Base-by-base conservation (phyloP, 2,329 filamentous ascomycete species). In the Aspergillus oerlinghausenensis region DNA sequence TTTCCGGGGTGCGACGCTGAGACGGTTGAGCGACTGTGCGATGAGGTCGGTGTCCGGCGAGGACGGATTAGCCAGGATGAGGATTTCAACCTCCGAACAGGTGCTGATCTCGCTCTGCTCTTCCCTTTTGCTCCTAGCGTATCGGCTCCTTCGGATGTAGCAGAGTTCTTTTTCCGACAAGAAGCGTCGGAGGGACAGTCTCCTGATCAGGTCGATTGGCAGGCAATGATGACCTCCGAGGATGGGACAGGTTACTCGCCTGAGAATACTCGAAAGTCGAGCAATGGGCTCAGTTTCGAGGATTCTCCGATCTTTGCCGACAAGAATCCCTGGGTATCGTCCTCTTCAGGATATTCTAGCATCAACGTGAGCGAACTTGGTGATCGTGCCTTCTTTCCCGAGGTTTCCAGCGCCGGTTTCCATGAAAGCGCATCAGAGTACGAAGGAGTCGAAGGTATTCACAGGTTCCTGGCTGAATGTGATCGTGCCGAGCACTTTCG, bases 1-100 rank as follows among this genome's bases (percentile, higher is more conserved):
- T 97, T 99, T 68, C 92, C 92, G 0, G 94, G 94, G 3, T 92
- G 94, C 60, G 93, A 97, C 67, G 86, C 86, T 0, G 84, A 87
- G 17, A 90, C 89, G 0, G 88, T 96, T 0, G 90, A 96, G 69
- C 80, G 82, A 3, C 81, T 99, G 1, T 97, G 92, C 70, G 85
- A 90, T 49, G 94, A 99, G 70, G 82, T 96, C 10, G 89, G 88
- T n/a, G 82, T 99, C 7, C 85, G 87, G 60, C 83, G 91, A 53
- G 94, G 94, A 1, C 77, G 89, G 3, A 83, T 97, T 3, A 78
- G 82, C 11, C 88, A 97, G 75, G 94, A 97, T 62, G 80, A 82
- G 32, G 86, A 88, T 19, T 96, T 96, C 65, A 84, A 90, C 55
- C 67, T 73, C 6, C 84, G 82, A 55, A 80, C 81, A 26, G 91